phyloP scores from a whole-genome alignment of 352 stramenopile species.

The Phytophthora cactorum region DNA sequence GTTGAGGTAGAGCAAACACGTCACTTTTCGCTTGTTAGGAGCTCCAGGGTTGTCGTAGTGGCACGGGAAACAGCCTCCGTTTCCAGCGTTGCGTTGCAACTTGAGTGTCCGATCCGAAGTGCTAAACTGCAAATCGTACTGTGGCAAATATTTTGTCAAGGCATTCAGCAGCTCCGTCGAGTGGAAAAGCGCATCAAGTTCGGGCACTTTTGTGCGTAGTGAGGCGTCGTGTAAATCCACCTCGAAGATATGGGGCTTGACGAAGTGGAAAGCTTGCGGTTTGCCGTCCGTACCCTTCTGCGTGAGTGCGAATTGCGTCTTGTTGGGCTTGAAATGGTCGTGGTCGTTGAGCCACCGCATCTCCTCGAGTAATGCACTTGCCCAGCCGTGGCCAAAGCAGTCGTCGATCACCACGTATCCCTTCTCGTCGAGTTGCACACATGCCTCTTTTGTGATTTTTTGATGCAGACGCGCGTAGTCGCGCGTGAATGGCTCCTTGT shows the following conservation, averaged over 20 bases:
- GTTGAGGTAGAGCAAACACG: constrained; percentile 85
- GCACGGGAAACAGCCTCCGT: constrained; percentile 80
- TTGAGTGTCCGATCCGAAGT: constrained; percentile 74
- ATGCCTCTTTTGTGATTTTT: constrained; percentile 53
- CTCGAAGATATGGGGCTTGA: constrained; percentile 89
- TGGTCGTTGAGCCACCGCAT: constrained; percentile 64
- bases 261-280: constrained; percentile 55
- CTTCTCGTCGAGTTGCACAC: constrained; percentile 51
- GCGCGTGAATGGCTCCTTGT: constrained; percentile 57
- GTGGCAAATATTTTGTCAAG: constrained; percentile 56
- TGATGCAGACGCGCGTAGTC: constrained; percentile 55
- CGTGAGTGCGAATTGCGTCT: constrained; percentile 81
- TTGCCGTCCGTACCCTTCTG: constrained; percentile 36
- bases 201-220: constrained; percentile 58
- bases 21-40: constrained; percentile 82
- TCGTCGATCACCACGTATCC: constrained; percentile 75
- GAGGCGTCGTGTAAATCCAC: constrained; percentile 76
- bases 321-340: constrained; percentile 75
- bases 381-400: constrained; percentile 66
- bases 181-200: constrained; percentile 72
- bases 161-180: constrained; percentile 60
- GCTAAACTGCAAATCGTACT: constrained; percentile 64
- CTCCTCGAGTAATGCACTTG: constrained; percentile 61
- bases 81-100: constrained; percentile 78
- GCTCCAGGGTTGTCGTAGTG: constrained; percentile 86